Base-by-base conservation (phyloP, 345 rosid species). In the Laguncularia racemosa region DNA sequence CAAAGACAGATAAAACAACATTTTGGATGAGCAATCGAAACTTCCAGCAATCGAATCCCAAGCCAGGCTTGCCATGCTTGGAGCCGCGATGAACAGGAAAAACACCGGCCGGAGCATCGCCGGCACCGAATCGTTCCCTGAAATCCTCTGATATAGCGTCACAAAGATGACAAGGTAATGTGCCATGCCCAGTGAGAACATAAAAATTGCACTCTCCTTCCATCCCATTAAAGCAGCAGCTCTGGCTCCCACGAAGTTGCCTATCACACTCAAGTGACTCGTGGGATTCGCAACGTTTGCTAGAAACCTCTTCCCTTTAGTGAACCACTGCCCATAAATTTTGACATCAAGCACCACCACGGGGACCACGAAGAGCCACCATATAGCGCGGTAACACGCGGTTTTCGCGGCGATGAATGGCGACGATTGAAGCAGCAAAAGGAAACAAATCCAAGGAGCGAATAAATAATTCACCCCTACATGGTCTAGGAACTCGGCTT, bases 401-500 rank as follows among this genome's bases (percentile, higher is more conserved):
- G 58, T 47, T 0, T 43, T 50, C 44, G 64, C 48, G 14, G 61
- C 40, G 28, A 61, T 50, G 51, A 73, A 68, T 28, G 77, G 70
- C 11, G 73, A 68, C 4, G 71, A 68, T 11, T 73, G 77, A 20
- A 73, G 73, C 48, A 73, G 61, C 45, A 73, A 67, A 54, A 73
- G 73, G 63, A 67, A 68, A 3, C 70, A 73, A 33, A 67, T 73
- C 67, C 61, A 73, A 0, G 77, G 77, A 1, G 73, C 68, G 13
- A 64, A 73, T 45, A 73, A 23, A 58, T 68, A 68, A 56, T 68
- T 73, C 19, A 61, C 73, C 20, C 77, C 65, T 2, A 73, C 48
- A 48, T 61, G 71, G 59, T 81, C 76, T 50, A 70, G 28, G 70
- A 81, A 81, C 81, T 81, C 87, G n/a, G 65, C 66, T 49, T 74